These are phyloP conservation scores for Ligustrum vulgare DNA, from an alignment of 257 asterid genomes.

Conservation along the genomic window DNA sequence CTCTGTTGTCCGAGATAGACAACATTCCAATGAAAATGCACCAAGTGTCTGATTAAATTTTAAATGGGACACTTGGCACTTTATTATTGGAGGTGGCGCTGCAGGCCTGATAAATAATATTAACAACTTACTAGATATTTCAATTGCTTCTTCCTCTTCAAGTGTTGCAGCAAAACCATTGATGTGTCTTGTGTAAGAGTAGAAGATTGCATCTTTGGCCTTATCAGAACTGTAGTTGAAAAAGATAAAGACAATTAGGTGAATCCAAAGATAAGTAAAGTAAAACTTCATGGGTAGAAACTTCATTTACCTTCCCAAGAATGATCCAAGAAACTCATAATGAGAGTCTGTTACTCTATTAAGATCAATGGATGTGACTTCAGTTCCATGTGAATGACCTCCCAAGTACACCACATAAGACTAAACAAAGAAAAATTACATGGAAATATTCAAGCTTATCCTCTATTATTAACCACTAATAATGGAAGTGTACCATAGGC, in stretches of 20 bases:
- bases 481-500: constrained; percentile 21
- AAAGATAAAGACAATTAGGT: not conserved
- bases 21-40: too few species aligned
- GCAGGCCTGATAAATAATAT: not conserved
- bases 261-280: not conserved
- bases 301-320: constrained; percentile 65
- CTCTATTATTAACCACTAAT: constrained; percentile 7
- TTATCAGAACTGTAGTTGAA: constrained; percentile 43
- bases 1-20: too few species aligned
- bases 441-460: not conserved
- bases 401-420: constrained; percentile 91
- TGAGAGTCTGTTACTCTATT: constrained; percentile 68
- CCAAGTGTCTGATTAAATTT: too few species aligned
- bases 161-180: constrained; percentile 96
- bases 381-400: constrained; percentile 72
- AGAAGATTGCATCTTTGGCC: constrained; percentile 79
- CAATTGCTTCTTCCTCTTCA: constrained; percentile 61
- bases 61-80: too few species aligned
- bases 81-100: too few species aligned
- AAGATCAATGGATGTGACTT: constrained; percentile 48
- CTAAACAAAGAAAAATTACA: constrained; percentile 34
- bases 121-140: constrained; percentile 57
- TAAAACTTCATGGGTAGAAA: not conserved
- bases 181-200: constrained; percentile 81
- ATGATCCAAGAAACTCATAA: constrained; percentile 71